These are phyloP conservation scores for Exophiala calicioides DNA, from an alignment of 2,329 filamentous ascomycete genomes.

Conservation along the genomic window DNA sequence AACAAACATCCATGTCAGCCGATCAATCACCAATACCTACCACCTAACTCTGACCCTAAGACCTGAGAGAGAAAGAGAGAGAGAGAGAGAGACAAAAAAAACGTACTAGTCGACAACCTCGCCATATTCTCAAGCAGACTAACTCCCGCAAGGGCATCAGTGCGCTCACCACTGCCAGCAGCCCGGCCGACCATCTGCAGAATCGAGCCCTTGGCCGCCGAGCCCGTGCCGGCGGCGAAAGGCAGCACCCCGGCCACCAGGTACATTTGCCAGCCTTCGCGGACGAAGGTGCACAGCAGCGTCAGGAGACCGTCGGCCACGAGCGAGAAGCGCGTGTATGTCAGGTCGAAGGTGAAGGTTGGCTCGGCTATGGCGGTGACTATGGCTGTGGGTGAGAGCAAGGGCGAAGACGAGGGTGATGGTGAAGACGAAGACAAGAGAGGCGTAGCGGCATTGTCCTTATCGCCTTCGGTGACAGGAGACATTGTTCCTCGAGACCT, in stretches of 20 bases:
- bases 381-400: too few relatives aligned
- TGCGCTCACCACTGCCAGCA: conserved; percentile 47
- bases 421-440: too few relatives aligned
- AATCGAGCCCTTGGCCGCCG: conserved; percentile 72
- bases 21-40: neutral
- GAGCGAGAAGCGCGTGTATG: conserved; percentile 67
- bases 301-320: conserved; percentile 66
- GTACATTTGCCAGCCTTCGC: conserved; percentile 68
- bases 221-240: conserved; percentile 67
- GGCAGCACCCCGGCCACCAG: conserved; percentile 65
- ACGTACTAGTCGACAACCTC: conserved; percentile 56
- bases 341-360: conserved; percentile 64
- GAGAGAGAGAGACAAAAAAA: neutral
- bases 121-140: conserved; percentile 71
- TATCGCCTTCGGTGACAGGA: too few relatives aligned
- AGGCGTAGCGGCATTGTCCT: too few relatives aligned
- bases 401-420: too few relatives aligned
- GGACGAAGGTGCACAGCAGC: conserved; percentile 62
- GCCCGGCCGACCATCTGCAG: conserved; percentile 66
- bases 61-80: neutral
- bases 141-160: conserved; percentile 68
- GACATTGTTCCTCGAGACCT: too few relatives aligned
- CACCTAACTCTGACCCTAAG: neutral
- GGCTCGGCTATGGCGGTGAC: too few relatives aligned
- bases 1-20: neutral